A percentile compares a stretch with the other conserved stretches of the same genome.
phyloP scores from a whole-genome alignment of 306 rosid species.

The Sicyos baderoa region DNA sequence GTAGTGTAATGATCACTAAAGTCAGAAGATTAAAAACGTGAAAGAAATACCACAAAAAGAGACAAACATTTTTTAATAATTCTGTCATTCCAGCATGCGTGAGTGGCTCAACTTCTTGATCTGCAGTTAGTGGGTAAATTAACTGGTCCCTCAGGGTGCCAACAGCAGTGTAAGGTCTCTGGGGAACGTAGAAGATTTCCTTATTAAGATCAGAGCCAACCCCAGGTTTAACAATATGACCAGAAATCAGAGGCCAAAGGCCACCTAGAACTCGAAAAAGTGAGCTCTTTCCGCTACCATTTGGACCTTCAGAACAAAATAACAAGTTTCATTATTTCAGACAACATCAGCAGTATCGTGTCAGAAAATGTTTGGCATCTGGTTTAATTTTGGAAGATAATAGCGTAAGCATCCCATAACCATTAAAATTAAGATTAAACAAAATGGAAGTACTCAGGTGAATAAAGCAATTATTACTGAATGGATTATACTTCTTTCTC shows the following conservation, averaged over 20 bases:
- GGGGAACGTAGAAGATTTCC: conserved; percentile 97
- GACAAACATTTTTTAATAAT: conserved; percentile 41
- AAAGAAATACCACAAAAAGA: conserved; percentile 1
- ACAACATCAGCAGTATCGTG: conserved; percentile 7
- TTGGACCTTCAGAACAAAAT: conserved; percentile 71
- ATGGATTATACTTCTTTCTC: neutral
- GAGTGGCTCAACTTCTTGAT: conserved; percentile 76
- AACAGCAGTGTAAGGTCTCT: conserved; percentile 97
- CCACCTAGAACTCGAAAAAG: conserved; percentile 98
- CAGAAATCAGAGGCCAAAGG: conserved; percentile 94
- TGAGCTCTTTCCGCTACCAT: conserved; percentile 99
- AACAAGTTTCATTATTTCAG: conserved; percentile 21
- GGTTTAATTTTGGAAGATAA: neutral
- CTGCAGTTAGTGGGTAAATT: conserved; percentile 76
- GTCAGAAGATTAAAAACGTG: neutral
- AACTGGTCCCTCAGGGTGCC: conserved; percentile 98
- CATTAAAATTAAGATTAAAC: neutral
- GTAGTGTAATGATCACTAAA: neutral
- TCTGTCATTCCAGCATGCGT: conserved; percentile 73
- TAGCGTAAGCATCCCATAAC: neutral
- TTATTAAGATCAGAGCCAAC: conserved; percentile 95
- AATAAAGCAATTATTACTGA: neutral
- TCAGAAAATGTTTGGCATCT: conserved; percentile 2
- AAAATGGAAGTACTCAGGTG: neutral
- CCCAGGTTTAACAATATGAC: conserved; percentile 92